Evolutionary conservation across 108 stramenopile genomes (phyloP), one percentile per base, ranked within the genome.

Genomic region (Licmophora abbreviata): DNA sequence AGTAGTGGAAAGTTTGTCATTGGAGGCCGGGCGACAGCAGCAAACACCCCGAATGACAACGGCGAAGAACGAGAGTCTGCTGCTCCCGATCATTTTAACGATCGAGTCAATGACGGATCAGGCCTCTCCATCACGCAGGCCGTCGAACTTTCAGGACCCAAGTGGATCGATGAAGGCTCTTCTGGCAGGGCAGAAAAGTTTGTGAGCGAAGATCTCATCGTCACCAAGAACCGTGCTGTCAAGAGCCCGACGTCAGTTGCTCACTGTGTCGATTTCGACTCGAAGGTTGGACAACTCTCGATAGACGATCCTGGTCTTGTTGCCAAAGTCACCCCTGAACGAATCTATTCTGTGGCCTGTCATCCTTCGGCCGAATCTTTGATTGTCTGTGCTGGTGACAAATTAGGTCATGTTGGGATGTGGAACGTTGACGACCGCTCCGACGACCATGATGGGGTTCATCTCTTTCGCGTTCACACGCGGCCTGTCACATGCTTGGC

Each of bases 311-410:
- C 61, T 23, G 64, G 74, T n/a, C 58, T 63, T 41, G 70, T 73
- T 9, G 81, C 83, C 32, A 90, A 90, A 58, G 79, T 90, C 8
- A 71, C 70, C 7, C 88, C 83, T 1, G 88, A 83, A 22, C 67
- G 81, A 20, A 78, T 89, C 53, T 89, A 83, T 49, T 52, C 64
- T 35, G 66, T 89, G 14, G 60, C 68, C 14, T 64, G 70, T 29
- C 83, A 89, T 70, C 88, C 88, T 0, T 76, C 73, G 9, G 54
- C 69, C 3, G 29, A 68, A 31, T 50, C 59, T 30, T 35, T 85
- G 2, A 56, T 89, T 37, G 83, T 66, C 12, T 66, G 77, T 51
- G 83, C 83, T 32, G 50, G 50, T 51, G 50, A 34, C 8, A 51
- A 51, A 33, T 31, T 5, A 38, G 50, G 50, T 31, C 31, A 22